Evolutionary conservation across 1,284 basidiomycete genomes (phyloP).

Genomic region (Puccinia triticina): DNA sequence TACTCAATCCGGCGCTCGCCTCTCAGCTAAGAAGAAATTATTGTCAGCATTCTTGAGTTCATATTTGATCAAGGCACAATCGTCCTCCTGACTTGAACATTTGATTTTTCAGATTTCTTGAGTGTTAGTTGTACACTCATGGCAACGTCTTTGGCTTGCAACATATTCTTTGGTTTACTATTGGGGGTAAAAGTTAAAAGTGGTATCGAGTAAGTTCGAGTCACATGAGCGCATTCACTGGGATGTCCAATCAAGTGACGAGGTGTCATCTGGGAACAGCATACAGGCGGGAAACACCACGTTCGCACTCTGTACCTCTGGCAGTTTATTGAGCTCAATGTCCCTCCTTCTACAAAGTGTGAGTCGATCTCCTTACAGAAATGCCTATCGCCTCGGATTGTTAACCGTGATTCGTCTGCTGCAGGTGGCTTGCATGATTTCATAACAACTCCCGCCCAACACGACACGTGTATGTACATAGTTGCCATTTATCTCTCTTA

Average conservation of each 20-base stretch:
- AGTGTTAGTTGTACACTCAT: neutral
- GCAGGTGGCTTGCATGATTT: no score
- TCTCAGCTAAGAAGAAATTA: neutral
- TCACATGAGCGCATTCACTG: neutral
- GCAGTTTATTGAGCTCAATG: neutral
- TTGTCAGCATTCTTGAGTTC: neutral
- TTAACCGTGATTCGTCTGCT: no score
- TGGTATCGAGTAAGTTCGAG: neutral
- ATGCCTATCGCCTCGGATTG: neutral
- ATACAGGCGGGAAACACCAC: neutral
- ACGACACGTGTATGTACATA: no score
- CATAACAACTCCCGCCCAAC: no score
- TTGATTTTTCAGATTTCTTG: constrained; percentile 10
- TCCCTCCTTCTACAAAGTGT: constrained; percentile 2
- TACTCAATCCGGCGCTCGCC: neutral
- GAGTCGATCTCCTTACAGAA: neutral
- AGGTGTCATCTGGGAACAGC: neutral
- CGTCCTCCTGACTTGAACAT: neutral
- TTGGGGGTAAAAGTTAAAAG: neutral
- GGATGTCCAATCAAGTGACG: no score
- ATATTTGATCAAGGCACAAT: neutral
- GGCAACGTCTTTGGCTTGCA: neutral
- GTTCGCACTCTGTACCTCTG: neutral
- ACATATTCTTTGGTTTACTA: neutral
- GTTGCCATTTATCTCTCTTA: no score